Percentiles rank a stretch among this genome's conserved stretches.
Conservation (phyloP, 805 yeast species). For the Spathaspora arborariae region DNA sequence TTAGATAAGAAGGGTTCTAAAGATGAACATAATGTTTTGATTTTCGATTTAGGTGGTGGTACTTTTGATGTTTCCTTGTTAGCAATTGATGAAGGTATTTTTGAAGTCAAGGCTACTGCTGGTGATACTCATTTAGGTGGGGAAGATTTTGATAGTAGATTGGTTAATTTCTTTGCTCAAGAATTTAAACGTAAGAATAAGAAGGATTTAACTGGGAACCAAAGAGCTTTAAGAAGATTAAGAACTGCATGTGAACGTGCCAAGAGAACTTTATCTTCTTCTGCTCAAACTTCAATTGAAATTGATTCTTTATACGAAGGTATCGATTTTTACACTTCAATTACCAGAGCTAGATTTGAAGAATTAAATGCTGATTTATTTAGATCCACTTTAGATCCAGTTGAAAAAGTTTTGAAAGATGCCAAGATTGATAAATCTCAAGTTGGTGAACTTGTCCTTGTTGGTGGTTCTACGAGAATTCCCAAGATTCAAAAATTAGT, state of each 20-base stretch:
- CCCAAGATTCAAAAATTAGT: slow-evolving; percentile 95
- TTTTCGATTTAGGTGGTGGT: slow-evolving; percentile 97
- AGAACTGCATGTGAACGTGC: slow-evolving; percentile 99
- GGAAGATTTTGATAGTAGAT: slow-evolving; percentile 90
- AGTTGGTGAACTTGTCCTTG: slow-evolving; percentile 91
- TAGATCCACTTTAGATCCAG: slow-evolving; percentile 94
- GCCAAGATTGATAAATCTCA: slow-evolving; percentile 84
- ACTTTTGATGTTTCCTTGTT: slow-evolving; percentile 89
- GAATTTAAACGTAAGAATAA: slow-evolving; percentile 94
- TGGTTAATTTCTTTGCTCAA: slow-evolving; percentile 82
- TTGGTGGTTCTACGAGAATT: slow-evolving; percentile 99
- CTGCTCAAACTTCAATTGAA: slow-evolving; percentile 93
- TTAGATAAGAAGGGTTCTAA: slow-evolving; percentile 47
- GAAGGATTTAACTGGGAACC: slow-evolving; percentile 76
- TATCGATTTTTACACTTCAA: slow-evolving; percentile 89
- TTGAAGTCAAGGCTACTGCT: slow-evolving; percentile 89
- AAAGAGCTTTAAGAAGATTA: slow-evolving; percentile 85
- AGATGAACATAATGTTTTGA: slow-evolving; percentile 80
- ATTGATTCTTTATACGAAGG: slow-evolving; percentile 94
- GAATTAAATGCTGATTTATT: slow-evolving; percentile 90
- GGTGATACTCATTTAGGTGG: slow-evolving; percentile 98
- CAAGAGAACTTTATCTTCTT: slow-evolving; percentile 91
- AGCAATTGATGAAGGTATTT: slow-evolving; percentile 86
- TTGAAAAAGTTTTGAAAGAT: slow-evolving; percentile 92
- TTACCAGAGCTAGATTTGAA: slow-evolving; percentile 97